Conservation (phyloP, 2,329 filamentous ascomycete species). For the Fusarium mundagurra region DNA sequence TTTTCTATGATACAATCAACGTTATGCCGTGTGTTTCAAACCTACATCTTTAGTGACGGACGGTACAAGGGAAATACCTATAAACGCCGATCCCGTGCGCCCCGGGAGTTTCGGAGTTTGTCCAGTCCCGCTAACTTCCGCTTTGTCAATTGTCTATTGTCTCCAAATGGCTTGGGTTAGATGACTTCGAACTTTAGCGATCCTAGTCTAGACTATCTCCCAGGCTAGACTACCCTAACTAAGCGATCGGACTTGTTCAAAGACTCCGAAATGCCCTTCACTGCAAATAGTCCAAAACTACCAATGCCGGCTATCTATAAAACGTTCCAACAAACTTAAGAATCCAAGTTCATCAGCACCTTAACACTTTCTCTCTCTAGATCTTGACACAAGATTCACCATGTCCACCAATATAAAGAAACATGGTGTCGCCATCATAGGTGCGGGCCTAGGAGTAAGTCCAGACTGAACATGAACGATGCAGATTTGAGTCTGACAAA, state of each 20-base stretch:
- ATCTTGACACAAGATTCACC: fast-evolving
- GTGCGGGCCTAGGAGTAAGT: not conserved
- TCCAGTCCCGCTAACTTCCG: not conserved
- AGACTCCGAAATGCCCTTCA: not conserved
- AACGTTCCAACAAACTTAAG: fast-evolving
- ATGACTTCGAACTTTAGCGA: not conserved
- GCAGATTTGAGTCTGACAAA: fast-evolving
- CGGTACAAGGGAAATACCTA: fast-evolving
- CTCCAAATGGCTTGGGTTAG: not conserved
- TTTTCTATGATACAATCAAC: fast-evolving
- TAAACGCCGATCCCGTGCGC: not conserved
- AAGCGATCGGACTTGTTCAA: not conserved
- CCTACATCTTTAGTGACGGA: not conserved
- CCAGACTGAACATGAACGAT: fast-evolving
- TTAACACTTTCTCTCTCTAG: fast-evolving
- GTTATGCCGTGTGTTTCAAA: not conserved
- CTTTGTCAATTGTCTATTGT: not conserved
- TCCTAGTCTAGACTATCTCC: not conserved
- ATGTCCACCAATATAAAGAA: fast-evolving
- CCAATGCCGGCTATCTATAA: not conserved
- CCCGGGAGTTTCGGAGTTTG: fast-evolving
- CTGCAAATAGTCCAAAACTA: not conserved
- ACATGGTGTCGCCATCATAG: not conserved
- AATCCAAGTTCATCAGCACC: not conserved
- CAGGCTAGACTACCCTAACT: fast-evolving